A percentile compares a stretch with the other conserved stretches of the same genome.
Evolutionary conservation across 116 monocot species (phyloP).

Genomic region (Papilionanthe hybrid): DNA sequence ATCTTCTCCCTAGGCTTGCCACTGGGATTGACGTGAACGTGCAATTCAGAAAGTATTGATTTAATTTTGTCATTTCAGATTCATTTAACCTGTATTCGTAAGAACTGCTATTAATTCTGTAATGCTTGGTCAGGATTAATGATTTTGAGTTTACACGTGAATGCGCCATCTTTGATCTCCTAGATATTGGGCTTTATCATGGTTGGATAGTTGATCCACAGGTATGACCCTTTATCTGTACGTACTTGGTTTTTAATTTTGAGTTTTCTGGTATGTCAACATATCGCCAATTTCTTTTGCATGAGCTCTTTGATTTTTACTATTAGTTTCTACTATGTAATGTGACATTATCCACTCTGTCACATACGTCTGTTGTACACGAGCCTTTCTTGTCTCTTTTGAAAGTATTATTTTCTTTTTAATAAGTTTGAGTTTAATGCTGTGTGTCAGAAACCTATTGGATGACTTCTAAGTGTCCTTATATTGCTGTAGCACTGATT

Average conservation of each 20-base stretch:
- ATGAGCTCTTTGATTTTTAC: neutral
- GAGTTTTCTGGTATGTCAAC: neutral
- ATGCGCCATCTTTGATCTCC: conserved; percentile 88
- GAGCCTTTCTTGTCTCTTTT: neutral
- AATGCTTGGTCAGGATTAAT: conserved; percentile 43
- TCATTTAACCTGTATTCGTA: neutral
- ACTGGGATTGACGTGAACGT: conserved; percentile 96
- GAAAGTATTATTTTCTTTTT: neutral
- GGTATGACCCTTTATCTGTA: conserved; percentile 27
- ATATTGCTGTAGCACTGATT: neutral
- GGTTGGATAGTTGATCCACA: conserved; percentile 94
- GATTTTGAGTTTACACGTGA: conserved; percentile 87
- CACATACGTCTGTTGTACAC: neutral
- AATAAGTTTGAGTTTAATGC: neutral
- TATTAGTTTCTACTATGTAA: neutral
- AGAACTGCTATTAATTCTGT: neutral
- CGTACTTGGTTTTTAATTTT: neutral
- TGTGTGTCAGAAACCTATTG: neutral
- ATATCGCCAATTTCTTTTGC: neutral
- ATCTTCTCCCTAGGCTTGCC: conserved; percentile 79
- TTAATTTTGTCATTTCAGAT: neutral
- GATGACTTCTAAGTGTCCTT: neutral
- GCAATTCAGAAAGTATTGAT: conserved; percentile 72
- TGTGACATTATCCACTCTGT: neutral
- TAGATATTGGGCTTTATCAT: conserved; percentile 83